Base-by-base conservation (phyloP, 306 rosid genomes). In the Cucurbita maxima region DNA sequence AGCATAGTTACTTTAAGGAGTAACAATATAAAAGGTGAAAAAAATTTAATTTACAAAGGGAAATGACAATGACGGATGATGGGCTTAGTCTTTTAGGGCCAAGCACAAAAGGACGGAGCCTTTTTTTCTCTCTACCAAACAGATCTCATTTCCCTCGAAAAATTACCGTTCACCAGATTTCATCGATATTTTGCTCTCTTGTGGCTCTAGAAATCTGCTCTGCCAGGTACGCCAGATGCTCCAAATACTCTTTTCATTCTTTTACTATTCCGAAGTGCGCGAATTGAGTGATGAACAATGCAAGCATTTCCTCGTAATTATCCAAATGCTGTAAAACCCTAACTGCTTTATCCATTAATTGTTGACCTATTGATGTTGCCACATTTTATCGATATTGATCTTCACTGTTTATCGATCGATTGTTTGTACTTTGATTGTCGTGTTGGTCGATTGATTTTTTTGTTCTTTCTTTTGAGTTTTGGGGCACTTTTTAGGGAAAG, bases 181-280 rank as follows among this genome's bases (percentile, higher is more conserved):
- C 58, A 48, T 5, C 7, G 58, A 70, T 70, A 70, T 70, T 50
- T 64, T 50, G 10, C 53, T 50, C 54, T 14, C 16, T 10, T 10
- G 30, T 37, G 63, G 63, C 60, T 38, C 64, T 73, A 53, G 34
- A 73, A 40, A 73, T 55, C 40, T 37, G 52, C 62, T 38, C 22
- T 73, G 19, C 38, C 66, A 55, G 52, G 76, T 72, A 53, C 40
- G 64, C 55, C 62, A 71, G 44, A 52, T 51, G 75, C 60, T 55
- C 18, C 40, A 44, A 68, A 20, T 47, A 34, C 30, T 70, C 74
- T 50, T 30, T 68, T 70, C 74, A 30, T 68, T 70, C 44, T 22
- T 47, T 68, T 68, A 37, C 45, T 50, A 30, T 70, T 48, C 10
- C 5, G 45, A 50, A 70, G 43, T 70, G 74, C 58, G 13, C 15